These are phyloP conservation scores for Diaporthe sp. DNA, from an alignment of 2,329 filamentous ascomycete species.

Conservation along the genomic window DNA sequence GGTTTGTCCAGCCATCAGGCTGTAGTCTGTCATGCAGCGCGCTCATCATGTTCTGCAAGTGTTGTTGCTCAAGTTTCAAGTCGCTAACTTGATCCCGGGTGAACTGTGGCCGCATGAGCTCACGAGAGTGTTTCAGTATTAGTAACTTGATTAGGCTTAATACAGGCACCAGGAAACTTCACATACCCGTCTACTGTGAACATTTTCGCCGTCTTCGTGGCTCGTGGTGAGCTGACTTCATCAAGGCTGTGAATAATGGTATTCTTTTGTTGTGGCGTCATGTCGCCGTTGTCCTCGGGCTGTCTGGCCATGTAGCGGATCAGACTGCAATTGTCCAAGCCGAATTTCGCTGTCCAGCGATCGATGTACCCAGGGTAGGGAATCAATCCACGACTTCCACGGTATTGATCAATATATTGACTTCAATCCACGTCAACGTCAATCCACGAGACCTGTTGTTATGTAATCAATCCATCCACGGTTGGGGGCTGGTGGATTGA, in stretches of 20 bases:
- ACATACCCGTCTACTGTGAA: constrained; percentile 68
- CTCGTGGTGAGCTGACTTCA: constrained; percentile 53
- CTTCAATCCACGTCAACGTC: too few species aligned
- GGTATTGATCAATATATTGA: too few species aligned
- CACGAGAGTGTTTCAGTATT: constrained; percentile 47
- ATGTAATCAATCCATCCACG: too few species aligned
- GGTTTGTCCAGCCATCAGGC: constrained; percentile 49
- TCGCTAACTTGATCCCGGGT: constrained; percentile 53
- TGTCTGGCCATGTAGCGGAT: constrained; percentile 64
- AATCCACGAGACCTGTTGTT: too few species aligned
- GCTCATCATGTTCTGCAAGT: constrained; percentile 49
- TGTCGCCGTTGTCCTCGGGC: constrained; percentile 54
- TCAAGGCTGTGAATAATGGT: constrained; percentile 61
- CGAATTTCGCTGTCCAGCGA: constrained; percentile 61
- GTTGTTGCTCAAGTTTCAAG: constrained; percentile 53
- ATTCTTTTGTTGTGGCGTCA: constrained; percentile 65
- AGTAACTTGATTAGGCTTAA: too few species aligned
- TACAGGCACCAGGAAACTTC: too few species aligned
- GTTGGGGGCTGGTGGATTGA: too few species aligned
- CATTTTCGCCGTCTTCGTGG: constrained; percentile 55
- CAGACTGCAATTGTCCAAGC: constrained; percentile 62
- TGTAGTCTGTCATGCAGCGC: constrained; percentile 35
- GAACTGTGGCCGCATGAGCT: constrained; percentile 48
- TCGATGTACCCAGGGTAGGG: too few species aligned
- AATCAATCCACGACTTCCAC: too few species aligned